A percentile compares a stretch with the other conserved stretches of the same genome.
These are phyloP conservation scores for Eucalyptus curtisii DNA, from an alignment of 345 rosid species.

Conservation along the genomic window DNA sequence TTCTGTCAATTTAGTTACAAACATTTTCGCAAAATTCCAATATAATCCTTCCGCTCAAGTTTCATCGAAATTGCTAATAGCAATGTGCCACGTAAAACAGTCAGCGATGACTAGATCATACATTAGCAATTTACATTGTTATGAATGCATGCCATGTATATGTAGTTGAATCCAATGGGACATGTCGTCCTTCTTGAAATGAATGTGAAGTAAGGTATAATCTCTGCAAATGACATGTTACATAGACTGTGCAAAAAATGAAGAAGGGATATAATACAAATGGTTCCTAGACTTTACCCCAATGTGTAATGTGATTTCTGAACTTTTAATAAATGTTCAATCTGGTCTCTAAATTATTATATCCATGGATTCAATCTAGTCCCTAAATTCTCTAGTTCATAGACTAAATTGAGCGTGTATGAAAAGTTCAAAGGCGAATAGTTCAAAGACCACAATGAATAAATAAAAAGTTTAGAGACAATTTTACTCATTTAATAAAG, in stretches of 20 bases:
- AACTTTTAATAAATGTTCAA: too few relatives aligned
- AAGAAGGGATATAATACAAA: not conserved
- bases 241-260: not conserved
- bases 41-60: accelerated
- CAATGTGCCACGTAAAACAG: accelerated
- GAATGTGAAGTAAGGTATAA: not conserved
- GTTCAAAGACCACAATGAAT: too few relatives aligned
- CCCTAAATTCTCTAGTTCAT: too few relatives aligned
- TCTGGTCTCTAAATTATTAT: too few relatives aligned
- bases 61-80: not conserved
- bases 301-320: accelerated
- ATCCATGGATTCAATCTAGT: too few relatives aligned
- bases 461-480: too few relatives aligned
- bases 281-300: accelerated
- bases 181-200: not conserved
- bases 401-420: too few relatives aligned
- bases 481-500: too few relatives aligned
- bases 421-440: too few relatives aligned
- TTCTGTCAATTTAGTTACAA: not conserved
- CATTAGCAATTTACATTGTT: not conserved
- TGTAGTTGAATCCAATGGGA: not conserved
- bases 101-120: accelerated
- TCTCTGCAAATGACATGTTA: not conserved
- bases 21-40: not conserved
- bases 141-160: not conserved